phyloP scores from a whole-genome alignment of 495 filamentous ascomycete species.

The Penicillium dipodomyicola region DNA sequence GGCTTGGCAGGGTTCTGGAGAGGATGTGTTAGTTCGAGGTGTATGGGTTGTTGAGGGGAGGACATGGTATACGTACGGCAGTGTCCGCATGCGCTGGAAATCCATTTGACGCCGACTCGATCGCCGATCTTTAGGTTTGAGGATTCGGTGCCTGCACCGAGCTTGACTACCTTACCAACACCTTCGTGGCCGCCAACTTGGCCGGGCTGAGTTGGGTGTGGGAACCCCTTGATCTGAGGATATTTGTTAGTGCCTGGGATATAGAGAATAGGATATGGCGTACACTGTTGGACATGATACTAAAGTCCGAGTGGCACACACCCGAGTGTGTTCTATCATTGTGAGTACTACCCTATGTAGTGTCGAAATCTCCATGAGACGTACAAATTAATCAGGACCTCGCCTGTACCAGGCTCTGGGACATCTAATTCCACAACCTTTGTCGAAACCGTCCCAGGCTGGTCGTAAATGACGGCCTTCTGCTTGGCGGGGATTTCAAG shows the following conservation, averaged over 20 bases:
- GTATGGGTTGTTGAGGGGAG: neutral
- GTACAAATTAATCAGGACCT: conserved; percentile 66
- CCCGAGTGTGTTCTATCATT: conserved; percentile 59
- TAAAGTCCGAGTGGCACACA: conserved; percentile 67
- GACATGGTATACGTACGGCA: conserved; percentile 39
- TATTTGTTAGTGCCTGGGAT: conserved; percentile 11
- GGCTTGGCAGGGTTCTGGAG: conserved; percentile 49
- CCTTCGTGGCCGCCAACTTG: conserved; percentile 68
- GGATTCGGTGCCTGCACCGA: conserved; percentile 52
- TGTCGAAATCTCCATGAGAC: neutral
- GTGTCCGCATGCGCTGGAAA: conserved; percentile 46
- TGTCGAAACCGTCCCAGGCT: conserved; percentile 66
- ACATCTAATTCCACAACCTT: conserved; percentile 64
- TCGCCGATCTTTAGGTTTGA: conserved; percentile 61
- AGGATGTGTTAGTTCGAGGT: conserved; percentile 4
- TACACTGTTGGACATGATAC: conserved; percentile 58
- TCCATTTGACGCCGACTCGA: conserved; percentile 61
- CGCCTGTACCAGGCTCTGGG: conserved; percentile 60
- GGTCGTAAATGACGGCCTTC: conserved; percentile 68
- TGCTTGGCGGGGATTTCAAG: conserved; percentile 58
- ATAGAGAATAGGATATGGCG: conserved; percentile 6
- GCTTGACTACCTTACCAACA: conserved; percentile 58
- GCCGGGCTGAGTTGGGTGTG: conserved; percentile 58
- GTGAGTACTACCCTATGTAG: conserved; percentile 12
- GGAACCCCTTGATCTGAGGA: conserved; percentile 53